Percentiles rank a stretch among this genome's conserved stretches.
These are phyloP conservation scores for Brassica incana DNA, from an alignment of 345 rosid species.

Conservation along the genomic window DNA sequence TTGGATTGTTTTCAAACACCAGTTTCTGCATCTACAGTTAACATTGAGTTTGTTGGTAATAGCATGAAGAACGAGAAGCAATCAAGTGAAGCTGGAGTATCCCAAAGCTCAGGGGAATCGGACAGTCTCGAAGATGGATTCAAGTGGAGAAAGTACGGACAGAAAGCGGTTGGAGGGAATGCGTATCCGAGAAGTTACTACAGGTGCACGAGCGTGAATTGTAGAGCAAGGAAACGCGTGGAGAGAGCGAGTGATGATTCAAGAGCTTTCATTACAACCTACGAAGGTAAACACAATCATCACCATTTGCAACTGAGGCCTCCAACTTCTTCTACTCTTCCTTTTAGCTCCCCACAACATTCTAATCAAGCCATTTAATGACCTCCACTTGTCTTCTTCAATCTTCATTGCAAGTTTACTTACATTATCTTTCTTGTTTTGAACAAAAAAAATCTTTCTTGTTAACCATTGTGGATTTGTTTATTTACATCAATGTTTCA, in stretches of 20 bases:
- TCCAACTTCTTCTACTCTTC: constrained; percentile 26
- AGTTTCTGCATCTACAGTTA: not conserved
- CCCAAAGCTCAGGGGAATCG: constrained; percentile 63
- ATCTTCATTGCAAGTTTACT: constrained; percentile 12
- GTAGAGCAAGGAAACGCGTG: constrained; percentile 88
- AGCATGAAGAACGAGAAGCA: constrained; percentile 63
- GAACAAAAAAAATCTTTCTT: not conserved
- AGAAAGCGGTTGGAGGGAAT: constrained; percentile 93
- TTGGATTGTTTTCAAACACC: not conserved
- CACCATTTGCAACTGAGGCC: constrained; percentile 57
- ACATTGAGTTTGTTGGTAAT: not conserved
- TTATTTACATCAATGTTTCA: constrained; percentile 11
- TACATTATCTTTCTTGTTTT: not conserved
- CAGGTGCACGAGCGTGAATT: constrained; percentile 75
- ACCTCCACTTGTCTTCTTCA: not conserved
- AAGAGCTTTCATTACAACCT: constrained; percentile 80
- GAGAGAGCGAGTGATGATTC: constrained; percentile 94
- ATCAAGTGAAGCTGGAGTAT: constrained; percentile 51
- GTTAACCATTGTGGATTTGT: not conserved
- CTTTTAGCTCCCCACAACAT: constrained; percentile 20
- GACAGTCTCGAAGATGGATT: constrained; percentile 86
- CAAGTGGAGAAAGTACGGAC: constrained; percentile 99
- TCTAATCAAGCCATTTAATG: constrained; percentile 4
- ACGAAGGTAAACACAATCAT: constrained; percentile 93
- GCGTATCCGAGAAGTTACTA: constrained; percentile 98